Conservation (phyloP, 2,329 filamentous ascomycete species). For the Colletotrichum sp. region DNA sequence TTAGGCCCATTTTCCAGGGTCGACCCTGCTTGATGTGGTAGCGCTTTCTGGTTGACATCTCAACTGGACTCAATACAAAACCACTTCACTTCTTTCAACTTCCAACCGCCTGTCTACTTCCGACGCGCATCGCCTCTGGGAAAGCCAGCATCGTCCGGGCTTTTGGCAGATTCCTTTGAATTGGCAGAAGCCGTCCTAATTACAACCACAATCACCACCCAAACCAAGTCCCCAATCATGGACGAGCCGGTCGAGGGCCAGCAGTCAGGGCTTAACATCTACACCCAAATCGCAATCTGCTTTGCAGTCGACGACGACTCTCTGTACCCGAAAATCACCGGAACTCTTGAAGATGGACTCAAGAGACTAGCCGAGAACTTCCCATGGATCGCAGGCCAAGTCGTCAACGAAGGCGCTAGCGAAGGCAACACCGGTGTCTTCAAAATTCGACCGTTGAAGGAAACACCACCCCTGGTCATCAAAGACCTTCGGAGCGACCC, state of each 20-base stretch:
- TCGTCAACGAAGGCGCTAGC: conserved; percentile 36
- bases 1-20: not conserved
- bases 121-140: not conserved
- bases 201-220: not conserved
- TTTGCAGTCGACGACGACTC: conserved; percentile 34
- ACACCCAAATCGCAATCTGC: conserved; percentile 49
- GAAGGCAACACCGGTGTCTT: conserved; percentile 35
- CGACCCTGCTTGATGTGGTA: not conserved
- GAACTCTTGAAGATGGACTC: conserved; percentile 39
- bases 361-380: conserved; percentile 41
- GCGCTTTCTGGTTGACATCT: not conserved
- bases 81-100: not conserved
- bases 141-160: not conserved
- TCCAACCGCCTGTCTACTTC: not conserved
- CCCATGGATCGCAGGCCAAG: conserved; percentile 52
- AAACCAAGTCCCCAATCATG: not conserved
- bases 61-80: not conserved
- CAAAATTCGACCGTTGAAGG: conserved; percentile 41
- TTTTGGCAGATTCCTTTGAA: not conserved
- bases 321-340: conserved; percentile 28
- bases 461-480: conserved; percentile 39
- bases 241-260: conserved; percentile 42
- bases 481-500: conserved; percentile 46
- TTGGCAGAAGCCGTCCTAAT: not conserved
- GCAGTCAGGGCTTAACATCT: conserved; percentile 44